These are phyloP conservation scores for Phragmites australis DNA, from an alignment of 176 grass and related monocot genomes.

Conservation along the genomic window DNA sequence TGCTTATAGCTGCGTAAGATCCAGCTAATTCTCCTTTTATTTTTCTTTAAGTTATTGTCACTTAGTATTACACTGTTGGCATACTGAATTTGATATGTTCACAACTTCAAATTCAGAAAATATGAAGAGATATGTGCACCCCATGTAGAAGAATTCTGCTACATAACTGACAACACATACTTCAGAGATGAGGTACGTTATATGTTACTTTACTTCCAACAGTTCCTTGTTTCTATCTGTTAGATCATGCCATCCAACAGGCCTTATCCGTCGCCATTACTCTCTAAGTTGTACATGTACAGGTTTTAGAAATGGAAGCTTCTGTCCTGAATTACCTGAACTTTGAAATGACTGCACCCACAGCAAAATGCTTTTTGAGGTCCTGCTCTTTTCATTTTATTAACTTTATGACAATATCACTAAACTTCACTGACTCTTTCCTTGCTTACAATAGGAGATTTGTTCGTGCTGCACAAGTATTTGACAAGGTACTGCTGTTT, in stretches of 20 bases:
- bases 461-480: slow-evolving; percentile 70
- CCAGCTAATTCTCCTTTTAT: slow-evolving; percentile 11
- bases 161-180: slow-evolving; percentile 98
- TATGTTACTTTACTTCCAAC: neutral
- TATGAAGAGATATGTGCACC: slow-evolving; percentile 97
- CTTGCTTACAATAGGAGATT: slow-evolving; percentile 63
- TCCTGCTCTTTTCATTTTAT: slow-evolving; percentile 23
- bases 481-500: slow-evolving; percentile 59
- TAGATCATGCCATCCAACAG: neutral
- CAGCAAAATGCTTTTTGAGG: slow-evolving; percentile 83
- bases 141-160: slow-evolving; percentile 99
- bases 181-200: slow-evolving; percentile 82
- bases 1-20: slow-evolving; percentile 95
- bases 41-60: neutral
- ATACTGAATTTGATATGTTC: slow-evolving; percentile 7
- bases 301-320: slow-evolving; percentile 90
- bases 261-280: neutral
- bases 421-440: slow-evolving; percentile 26
- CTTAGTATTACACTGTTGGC: neutral
- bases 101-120: slow-evolving; percentile 56
- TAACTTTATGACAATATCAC: neutral
- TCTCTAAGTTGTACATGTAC: slow-evolving; percentile 3
- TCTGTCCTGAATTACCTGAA: slow-evolving; percentile 75
- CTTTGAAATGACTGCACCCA: slow-evolving; percentile 78
- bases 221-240: neutral